Conservation (phyloP, 805 yeast genomes). For the Hanseniaspora singularis region DNA sequence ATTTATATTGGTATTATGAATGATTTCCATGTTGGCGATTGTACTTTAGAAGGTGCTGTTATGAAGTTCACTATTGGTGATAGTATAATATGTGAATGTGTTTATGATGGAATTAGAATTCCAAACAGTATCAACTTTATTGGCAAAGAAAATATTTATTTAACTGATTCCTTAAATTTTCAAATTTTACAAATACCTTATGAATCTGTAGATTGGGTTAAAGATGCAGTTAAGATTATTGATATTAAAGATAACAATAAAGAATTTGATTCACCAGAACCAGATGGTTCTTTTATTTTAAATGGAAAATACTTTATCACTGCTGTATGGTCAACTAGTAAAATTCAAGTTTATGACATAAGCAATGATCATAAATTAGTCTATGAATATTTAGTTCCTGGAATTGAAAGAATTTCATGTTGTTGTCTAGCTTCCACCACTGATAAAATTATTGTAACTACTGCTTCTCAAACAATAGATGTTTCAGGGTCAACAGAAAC, state of each 20-base stretch:
- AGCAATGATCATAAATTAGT: constrained; percentile 31
- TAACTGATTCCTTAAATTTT: constrained; percentile 42
- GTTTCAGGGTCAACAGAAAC: neutral
- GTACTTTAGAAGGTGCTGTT: constrained; percentile 43
- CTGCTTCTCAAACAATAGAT: constrained; percentile 31
- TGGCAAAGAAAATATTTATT: constrained; percentile 33
- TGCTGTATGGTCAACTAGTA: constrained; percentile 52
- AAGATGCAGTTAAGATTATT: constrained; percentile 29
- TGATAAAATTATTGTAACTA: constrained; percentile 54
- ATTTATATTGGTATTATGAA: constrained; percentile 76
- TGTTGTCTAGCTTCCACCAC: constrained; percentile 50
- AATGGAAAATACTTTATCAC: constrained; percentile 43
- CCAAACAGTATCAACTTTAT: constrained; percentile 67
- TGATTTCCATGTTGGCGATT: constrained; percentile 34
- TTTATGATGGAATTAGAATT: constrained; percentile 34
- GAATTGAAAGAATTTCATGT: constrained; percentile 49
- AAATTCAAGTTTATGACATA: constrained; percentile 42
- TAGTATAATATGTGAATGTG: constrained; percentile 12
- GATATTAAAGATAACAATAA: constrained; percentile 25
- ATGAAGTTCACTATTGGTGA: constrained; percentile 33
- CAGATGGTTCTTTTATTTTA: constrained; percentile 69
- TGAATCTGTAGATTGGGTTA: constrained; percentile 32
- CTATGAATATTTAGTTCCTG: constrained; percentile 45
- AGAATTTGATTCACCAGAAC: constrained; percentile 40
- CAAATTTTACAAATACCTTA: constrained; percentile 32